These are phyloP conservation scores for Arthroderma sp. DNA, from an alignment of 2,329 filamentous ascomycete species.

Conservation along the genomic window DNA sequence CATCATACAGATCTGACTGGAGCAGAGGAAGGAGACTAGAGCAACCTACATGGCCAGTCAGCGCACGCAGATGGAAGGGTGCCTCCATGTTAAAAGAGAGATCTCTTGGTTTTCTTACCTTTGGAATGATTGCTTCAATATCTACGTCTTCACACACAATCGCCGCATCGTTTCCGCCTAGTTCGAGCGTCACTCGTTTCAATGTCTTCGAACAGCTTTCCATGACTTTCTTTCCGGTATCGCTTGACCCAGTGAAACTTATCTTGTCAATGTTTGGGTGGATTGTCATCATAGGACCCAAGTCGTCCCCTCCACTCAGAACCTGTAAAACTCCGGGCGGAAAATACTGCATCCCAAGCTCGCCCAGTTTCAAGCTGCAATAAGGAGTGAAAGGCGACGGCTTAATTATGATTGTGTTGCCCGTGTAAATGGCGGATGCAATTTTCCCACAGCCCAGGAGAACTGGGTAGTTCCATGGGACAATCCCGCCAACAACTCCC, in stretches of 20 bases:
- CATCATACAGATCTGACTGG: slow-evolving; percentile 43
- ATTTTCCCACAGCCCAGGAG: slow-evolving; percentile 41
- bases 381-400: slow-evolving; percentile 32
- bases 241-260: slow-evolving; percentile 50
- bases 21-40: slow-evolving; percentile 25
- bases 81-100: not conserved
- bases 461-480: slow-evolving; percentile 39
- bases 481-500: slow-evolving; percentile 33
- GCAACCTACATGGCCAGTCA: not conserved
- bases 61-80: not conserved
- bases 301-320: slow-evolving; percentile 47
- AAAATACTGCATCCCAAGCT: slow-evolving; percentile 47
- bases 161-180: slow-evolving; percentile 52
- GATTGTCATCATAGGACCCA: slow-evolving; percentile 48
- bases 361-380: slow-evolving; percentile 46
- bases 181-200: slow-evolving; percentile 50
- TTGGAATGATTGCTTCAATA: slow-evolving; percentile 38
- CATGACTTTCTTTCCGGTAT: slow-evolving; percentile 51
- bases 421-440: slow-evolving; percentile 45
- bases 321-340: slow-evolving; percentile 52
- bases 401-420: slow-evolving; percentile 46
- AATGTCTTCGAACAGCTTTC: slow-evolving; percentile 44
- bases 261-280: slow-evolving; percentile 52
- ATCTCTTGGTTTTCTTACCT: slow-evolving; percentile 18
- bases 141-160: slow-evolving; percentile 49